phyloP scores from a whole-genome alignment of 2,329 filamentous ascomycete species.

The Xylariaceae sp. region DNA sequence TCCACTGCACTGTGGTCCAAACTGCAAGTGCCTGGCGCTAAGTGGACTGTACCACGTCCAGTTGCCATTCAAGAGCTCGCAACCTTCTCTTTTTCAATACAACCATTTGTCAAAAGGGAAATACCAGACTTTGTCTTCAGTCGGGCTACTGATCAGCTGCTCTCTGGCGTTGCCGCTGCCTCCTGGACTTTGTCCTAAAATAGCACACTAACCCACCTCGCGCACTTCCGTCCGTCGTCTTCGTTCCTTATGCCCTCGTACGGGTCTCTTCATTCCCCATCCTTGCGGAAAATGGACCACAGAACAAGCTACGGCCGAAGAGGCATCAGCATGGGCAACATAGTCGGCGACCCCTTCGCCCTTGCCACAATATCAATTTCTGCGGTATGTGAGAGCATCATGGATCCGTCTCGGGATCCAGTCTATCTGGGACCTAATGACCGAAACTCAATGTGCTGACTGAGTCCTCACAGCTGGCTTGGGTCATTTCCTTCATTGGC shows the following conservation, averaged over 20 bases:
- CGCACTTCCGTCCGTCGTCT: background rate
- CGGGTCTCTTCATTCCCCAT: conserved; percentile 66
- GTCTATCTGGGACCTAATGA: conserved; percentile 1
- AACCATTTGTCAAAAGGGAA: too few relatives aligned
- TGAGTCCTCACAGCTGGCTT: conserved; percentile 62
- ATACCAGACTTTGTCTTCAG: too few relatives aligned
- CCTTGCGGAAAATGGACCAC: conserved; percentile 73
- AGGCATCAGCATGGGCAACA: conserved; percentile 73
- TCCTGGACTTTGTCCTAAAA: background rate
- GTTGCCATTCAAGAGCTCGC: too few relatives aligned
- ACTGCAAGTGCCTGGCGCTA: too few relatives aligned
- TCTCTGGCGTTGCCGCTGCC: background rate
- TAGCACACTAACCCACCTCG: background rate
- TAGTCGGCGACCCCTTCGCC: conserved; percentile 93
- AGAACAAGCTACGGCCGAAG: conserved; percentile 46
- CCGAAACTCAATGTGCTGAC: too few relatives aligned
- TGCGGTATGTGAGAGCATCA: conserved; percentile 54
- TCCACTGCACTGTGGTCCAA: too few relatives aligned
- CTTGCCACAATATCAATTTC: conserved; percentile 90
- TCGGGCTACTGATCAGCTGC: too few relatives aligned
- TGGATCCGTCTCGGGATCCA: too few relatives aligned
- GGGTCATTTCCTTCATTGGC: conserved; percentile 85
- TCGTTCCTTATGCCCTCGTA: conserved; percentile 63
- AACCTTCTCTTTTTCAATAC: too few relatives aligned
- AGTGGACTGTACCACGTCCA: too few relatives aligned